These are phyloP conservation scores for Nicotiana noctiflora DNA, from an alignment of 257 asterid genomes.

Conservation along the genomic window DNA sequence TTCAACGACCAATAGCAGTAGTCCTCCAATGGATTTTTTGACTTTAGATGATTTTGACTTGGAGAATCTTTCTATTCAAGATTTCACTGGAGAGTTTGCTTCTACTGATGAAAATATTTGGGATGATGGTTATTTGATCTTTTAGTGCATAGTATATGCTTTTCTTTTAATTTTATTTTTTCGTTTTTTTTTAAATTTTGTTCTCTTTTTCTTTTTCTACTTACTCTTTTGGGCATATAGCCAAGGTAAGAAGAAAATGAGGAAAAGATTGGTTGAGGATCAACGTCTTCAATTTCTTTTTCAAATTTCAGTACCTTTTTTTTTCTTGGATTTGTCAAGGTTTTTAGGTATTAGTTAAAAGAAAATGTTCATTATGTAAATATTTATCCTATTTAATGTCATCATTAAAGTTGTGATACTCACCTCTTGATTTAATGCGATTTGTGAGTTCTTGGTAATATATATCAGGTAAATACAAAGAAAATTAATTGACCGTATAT, in stretches of 20 bases:
- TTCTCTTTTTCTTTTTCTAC: neutral
- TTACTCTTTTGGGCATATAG: neutral
- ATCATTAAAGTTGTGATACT: neutral
- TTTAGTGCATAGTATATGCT: neutral
- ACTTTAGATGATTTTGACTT: constrained; percentile 5
- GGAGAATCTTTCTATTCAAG: neutral
- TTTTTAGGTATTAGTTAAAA: neutral
- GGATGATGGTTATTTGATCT: neutral
- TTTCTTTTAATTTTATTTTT: too few species aligned
- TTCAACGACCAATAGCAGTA: neutral
- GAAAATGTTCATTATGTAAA: neutral
- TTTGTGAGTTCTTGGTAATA: neutral
- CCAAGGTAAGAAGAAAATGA: neutral
- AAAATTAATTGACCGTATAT: neutral
- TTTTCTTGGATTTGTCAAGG: neutral
- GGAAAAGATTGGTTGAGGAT: neutral
- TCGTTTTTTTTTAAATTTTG: too few species aligned
- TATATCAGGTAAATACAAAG: neutral
- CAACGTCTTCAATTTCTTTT: neutral
- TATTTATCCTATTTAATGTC: neutral
- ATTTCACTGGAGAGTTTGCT: constrained; percentile 1
- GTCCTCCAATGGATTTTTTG: neutral
- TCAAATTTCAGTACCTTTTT: neutral
- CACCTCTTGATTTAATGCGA: neutral
- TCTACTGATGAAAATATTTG: neutral